phyloP scores from a whole-genome alignment of 306 rosid species.

The Cucumis melo region DNA sequence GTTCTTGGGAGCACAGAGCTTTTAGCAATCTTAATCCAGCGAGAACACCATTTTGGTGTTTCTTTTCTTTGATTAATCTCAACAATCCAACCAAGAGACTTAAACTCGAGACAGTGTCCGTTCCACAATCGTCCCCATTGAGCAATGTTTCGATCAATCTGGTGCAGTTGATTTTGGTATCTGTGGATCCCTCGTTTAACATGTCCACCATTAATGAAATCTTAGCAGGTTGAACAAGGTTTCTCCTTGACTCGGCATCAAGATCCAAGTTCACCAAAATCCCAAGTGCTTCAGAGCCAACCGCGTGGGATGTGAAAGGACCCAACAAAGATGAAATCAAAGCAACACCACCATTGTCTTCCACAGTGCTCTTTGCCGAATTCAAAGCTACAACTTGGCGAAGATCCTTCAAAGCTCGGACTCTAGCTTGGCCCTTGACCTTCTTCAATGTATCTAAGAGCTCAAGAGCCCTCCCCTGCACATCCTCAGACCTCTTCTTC shows the following conservation, averaged over 20 bases:
- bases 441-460: slow-evolving; percentile 40
- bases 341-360: slow-evolving; percentile 31
- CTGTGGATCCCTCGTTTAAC: slow-evolving; percentile 65
- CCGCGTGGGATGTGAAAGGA: slow-evolving; percentile 68
- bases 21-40: slow-evolving; percentile 45
- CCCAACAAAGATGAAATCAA: slow-evolving; percentile 45
- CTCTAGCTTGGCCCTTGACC: slow-evolving; percentile 66
- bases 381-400: slow-evolving; percentile 28
- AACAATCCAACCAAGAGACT: slow-evolving; percentile 64
- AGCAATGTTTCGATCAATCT: slow-evolving; percentile 37
- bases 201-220: slow-evolving; percentile 61
- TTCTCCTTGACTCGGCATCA: slow-evolving; percentile 27
- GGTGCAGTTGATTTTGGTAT: slow-evolving; percentile 71
- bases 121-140: slow-evolving; percentile 28
- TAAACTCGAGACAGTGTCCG: slow-evolving; percentile 35
- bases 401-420: slow-evolving; percentile 49
- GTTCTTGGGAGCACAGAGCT: slow-evolving; percentile 29
- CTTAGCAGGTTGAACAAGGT: slow-evolving; percentile 46
- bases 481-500: slow-evolving; percentile 58
- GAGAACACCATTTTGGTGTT: slow-evolving; percentile 37
- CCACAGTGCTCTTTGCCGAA: slow-evolving; percentile 27
- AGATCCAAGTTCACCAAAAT: slow-evolving; percentile 47
- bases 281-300: slow-evolving; percentile 69
- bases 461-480: slow-evolving; percentile 46
- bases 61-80: slow-evolving; percentile 54